Evolutionary conservation across 2,329 filamentous ascomycete genomes (phyloP).

Genomic region (Xylaria sp.): DNA sequence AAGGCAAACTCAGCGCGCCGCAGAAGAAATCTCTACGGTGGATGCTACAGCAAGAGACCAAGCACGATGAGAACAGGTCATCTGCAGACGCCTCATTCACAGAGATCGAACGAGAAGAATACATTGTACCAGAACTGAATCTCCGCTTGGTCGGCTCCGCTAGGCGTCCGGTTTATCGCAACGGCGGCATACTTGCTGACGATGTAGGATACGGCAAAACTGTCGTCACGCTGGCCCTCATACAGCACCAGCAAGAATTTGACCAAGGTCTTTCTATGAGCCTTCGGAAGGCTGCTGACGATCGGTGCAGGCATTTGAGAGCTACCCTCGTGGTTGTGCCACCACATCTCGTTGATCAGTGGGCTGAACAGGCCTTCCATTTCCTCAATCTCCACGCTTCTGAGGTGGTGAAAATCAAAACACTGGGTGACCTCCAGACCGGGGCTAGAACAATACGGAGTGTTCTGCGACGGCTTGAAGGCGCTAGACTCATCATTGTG

Average conservation of each 20-base stretch:
- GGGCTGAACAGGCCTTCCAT: conserved; percentile 37
- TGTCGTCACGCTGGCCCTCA: conserved; percentile 43
- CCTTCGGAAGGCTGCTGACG: conserved; percentile 6
- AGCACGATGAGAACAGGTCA: background rate
- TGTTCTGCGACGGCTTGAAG: conserved; percentile 22
- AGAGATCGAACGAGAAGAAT: conserved; percentile 46
- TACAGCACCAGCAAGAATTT: conserved; percentile 33
- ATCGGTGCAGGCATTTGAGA: conserved; percentile 33
- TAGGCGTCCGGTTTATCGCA: conserved; percentile 28
- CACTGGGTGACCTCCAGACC: conserved; percentile 12
- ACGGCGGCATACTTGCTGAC: conserved; percentile 47
- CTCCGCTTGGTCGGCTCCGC: conserved; percentile 40
- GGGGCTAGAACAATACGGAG: background rate
- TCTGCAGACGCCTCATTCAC: conserved; percentile 44
- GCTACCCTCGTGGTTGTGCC: conserved; percentile 47
- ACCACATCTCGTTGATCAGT: conserved; percentile 44
- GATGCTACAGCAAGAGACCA: conserved; percentile 36
- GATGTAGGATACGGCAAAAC: conserved; percentile 52
- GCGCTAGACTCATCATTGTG: conserved; percentile 44
- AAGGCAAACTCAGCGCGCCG: conserved; percentile 12
- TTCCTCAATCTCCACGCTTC: conserved; percentile 36
- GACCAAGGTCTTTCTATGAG: conserved; percentile 27
- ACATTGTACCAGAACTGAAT: conserved; percentile 36
- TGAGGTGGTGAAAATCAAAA: conserved; percentile 34
- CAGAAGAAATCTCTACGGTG: conserved; percentile 37